Conservation (phyloP, 2,329 filamentous ascomycete species). For the Fusarium sp. region DNA sequence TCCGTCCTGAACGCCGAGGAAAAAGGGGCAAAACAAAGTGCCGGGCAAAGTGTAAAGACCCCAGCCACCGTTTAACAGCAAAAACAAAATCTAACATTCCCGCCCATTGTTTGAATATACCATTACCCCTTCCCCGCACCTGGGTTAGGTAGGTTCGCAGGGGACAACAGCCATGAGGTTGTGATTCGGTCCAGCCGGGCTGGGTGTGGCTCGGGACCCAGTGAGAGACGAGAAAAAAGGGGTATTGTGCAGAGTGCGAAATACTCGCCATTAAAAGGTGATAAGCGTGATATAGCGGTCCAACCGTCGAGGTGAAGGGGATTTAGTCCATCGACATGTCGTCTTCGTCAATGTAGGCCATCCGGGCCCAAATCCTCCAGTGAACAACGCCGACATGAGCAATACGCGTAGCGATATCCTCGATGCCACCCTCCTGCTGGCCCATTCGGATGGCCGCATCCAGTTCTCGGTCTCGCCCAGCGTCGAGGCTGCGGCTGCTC, state of each 20-base stretch:
- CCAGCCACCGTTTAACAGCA: constrained; percentile 11
- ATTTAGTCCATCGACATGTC: constrained; percentile 50
- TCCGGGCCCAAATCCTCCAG: constrained; percentile 87
- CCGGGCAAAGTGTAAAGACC: not conserved
- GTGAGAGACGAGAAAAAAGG: constrained; percentile 7
- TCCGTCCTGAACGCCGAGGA: constrained; percentile 32
- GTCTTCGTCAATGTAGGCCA: constrained; percentile 72
- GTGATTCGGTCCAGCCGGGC: constrained; percentile 33
- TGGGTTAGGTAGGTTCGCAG: not conserved
- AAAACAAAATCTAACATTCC: constrained; percentile 12
- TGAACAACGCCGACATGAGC: constrained; percentile 88
- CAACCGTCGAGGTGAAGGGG: constrained; percentile 10
- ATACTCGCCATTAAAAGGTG: constrained; percentile 38
- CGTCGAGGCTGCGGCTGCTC: constrained; percentile 51
- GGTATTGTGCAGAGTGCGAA: constrained; percentile 15
- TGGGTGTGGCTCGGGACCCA: constrained; percentile 14
- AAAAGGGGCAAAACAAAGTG: constrained; percentile 5
- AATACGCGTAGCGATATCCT: constrained; percentile 80
- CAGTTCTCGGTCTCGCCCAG: constrained; percentile 46
- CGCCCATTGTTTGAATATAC: not conserved
- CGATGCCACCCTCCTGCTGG: constrained; percentile 66
- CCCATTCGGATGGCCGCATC: constrained; percentile 54
- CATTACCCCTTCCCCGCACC: not conserved
- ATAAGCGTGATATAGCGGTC: constrained; percentile 29
- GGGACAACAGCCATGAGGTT: constrained; percentile 7